These are phyloP conservation scores for Oidiodendron maius DNA, from an alignment of 495 filamentous ascomycete species.

Conservation along the genomic window DNA sequence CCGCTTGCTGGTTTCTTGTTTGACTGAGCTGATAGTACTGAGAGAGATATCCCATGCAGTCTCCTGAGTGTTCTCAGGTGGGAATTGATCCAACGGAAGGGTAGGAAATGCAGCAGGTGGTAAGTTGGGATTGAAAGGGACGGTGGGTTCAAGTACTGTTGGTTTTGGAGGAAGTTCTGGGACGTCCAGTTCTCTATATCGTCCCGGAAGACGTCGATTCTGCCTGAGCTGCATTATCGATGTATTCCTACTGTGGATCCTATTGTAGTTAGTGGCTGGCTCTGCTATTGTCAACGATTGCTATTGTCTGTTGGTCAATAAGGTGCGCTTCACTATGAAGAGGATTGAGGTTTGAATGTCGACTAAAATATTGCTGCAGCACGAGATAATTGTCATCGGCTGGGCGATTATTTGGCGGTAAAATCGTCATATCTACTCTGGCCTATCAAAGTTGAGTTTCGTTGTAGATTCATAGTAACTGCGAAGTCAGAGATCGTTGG, in stretches of 20 bases:
- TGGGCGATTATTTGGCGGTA: no score
- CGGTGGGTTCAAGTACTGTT: neutral
- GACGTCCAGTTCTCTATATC: conserved; percentile 2
- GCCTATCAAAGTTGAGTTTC: no score
- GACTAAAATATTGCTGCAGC: no score
- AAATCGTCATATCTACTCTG: no score
- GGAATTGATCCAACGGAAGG: neutral
- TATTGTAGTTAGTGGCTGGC: neutral
- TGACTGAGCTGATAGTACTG: neutral
- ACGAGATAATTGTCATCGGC: no score
- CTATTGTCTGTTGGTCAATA: neutral
- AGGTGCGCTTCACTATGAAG: no score
- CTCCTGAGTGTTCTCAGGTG: neutral
- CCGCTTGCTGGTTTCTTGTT: neutral
- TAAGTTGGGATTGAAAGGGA: conserved; percentile 10
- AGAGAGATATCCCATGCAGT: no score
- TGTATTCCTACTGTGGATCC: neutral
- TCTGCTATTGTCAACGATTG: neutral
- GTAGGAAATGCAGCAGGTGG: conserved; percentile 6
- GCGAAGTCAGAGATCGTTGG: no score
- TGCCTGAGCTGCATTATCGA: conserved; percentile 2
- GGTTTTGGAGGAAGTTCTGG: conserved; percentile 1
- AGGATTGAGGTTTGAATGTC: no score
- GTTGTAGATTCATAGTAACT: no score
- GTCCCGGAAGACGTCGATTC: neutral